Percentiles rank a stretch among this genome's conserved stretches.
These are phyloP conservation scores for Eucalyptus erythrocorys DNA, from an alignment of 345 rosid genomes.

Conservation along the genomic window DNA sequence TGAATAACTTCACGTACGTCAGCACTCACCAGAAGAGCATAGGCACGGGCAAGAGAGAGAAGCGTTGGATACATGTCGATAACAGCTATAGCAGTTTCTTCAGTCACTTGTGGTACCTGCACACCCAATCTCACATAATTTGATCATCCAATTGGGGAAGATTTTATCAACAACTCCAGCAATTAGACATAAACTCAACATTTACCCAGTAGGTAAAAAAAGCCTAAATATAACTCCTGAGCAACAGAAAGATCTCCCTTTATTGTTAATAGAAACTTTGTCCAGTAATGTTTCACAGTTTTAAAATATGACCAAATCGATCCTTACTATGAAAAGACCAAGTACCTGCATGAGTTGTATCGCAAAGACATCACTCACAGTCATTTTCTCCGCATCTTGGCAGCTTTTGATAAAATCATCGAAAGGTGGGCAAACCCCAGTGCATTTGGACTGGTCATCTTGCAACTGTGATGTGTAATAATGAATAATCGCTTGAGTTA, in stretches of 20 bases:
- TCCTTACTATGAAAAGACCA: not conserved
- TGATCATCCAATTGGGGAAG: not conserved
- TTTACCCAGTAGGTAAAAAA: not conserved
- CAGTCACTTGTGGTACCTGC: constrained; percentile 86
- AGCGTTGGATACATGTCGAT: constrained; percentile 75
- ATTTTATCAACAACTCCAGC: not conserved
- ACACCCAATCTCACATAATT: not conserved
- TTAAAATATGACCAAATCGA: not conserved
- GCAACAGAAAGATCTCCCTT: not conserved
- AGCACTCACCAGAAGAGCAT: constrained; percentile 70
- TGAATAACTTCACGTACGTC: not conserved
- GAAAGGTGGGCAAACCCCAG: constrained; percentile 37
- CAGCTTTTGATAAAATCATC: constrained; percentile 57
- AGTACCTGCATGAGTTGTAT: constrained; percentile 94
- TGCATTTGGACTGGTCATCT: constrained; percentile 17
- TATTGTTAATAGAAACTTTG: not conserved
- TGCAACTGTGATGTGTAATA: constrained; percentile 32
- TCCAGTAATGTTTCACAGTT: not conserved
- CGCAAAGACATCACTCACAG: constrained; percentile 82
- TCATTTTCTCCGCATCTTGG: constrained; percentile 71
- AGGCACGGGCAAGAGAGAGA: constrained; percentile 69
- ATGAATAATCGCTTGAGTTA: constrained; percentile 57
- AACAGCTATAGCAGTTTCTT: constrained; percentile 66
- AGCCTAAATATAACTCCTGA: not conserved
- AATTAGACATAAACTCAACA: not conserved